Conservation (phyloP, 2,329 filamentous ascomycete genomes). For the Fusarium fujikuroi region DNA sequence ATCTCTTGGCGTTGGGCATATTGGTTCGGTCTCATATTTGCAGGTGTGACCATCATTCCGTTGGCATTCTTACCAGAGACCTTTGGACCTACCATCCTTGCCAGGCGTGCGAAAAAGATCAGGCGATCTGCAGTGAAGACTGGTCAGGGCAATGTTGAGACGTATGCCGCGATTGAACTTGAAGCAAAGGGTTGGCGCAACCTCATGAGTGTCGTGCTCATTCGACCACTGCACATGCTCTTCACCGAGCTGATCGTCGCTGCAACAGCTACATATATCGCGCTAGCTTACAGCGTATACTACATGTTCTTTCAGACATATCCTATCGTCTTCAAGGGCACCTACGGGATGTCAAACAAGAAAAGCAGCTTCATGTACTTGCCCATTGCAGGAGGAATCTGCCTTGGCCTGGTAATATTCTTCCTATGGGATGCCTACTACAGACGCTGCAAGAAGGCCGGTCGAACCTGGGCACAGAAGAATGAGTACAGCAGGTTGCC, state of each 20-base stretch:
- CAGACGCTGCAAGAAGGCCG: neutral
- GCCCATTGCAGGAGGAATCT: neutral
- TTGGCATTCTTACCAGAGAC: constrained; percentile 37
- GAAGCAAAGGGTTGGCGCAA: constrained; percentile 4
- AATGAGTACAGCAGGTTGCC: constrained; percentile 33
- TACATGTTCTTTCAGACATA: constrained; percentile 40
- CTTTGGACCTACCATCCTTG: constrained; percentile 22
- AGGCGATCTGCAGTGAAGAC: rapidly evolving
- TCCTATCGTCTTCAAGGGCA: constrained; percentile 35
- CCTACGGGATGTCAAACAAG: neutral
- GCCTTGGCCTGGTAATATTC: constrained; percentile 11
- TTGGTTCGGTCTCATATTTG: constrained; percentile 45
- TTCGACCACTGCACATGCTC: constrained; percentile 23
- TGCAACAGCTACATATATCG: constrained; percentile 21
- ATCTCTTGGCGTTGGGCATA: constrained; percentile 60
- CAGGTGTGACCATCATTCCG: constrained; percentile 45
- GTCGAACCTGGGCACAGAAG: constrained; percentile 14
- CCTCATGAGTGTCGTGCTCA: constrained; percentile 12
- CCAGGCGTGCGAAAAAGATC: neutral
- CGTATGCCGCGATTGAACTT: neutral
- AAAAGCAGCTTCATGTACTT: constrained; percentile 16
- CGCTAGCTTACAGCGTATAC: constrained; percentile 25
- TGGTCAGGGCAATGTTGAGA: neutral
- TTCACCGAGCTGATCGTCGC: constrained; percentile 26
- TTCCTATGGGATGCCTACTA: constrained; percentile 31